phyloP scores from a whole-genome alignment of 1,284 basidiomycete species.

The Mycosarcoma mackinlayi region DNA sequence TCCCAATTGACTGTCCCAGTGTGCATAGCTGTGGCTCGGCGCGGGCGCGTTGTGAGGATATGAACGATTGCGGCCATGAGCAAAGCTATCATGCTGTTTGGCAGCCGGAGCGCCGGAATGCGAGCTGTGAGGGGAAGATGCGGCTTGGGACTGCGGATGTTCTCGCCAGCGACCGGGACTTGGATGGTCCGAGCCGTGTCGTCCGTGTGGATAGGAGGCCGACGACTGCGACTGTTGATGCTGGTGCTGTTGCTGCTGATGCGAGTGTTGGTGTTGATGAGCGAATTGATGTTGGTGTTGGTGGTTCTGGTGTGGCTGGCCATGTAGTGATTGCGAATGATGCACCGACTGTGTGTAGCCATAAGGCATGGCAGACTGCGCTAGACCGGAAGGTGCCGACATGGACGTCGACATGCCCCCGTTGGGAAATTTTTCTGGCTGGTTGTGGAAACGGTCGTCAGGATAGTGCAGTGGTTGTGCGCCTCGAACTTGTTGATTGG shows the following conservation, averaged over 20 bases:
- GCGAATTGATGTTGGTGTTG: slow-evolving; percentile 19
- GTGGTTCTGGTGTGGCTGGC: slow-evolving; percentile 13
- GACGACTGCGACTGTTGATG: slow-evolving; percentile 6
- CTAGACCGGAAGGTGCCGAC: slow-evolving; percentile 40
- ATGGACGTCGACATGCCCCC: slow-evolving; percentile 30
- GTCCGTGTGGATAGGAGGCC: slow-evolving; percentile 13
- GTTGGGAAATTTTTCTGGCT: slow-evolving; percentile 21
- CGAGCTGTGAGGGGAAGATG: slow-evolving; percentile 38
- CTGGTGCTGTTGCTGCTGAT: slow-evolving; percentile 19
- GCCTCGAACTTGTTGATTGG: slow-evolving; percentile 6
- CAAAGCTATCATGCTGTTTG: slow-evolving; percentile 34
- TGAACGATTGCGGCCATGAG: slow-evolving; percentile 24
- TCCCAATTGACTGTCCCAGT: slow-evolving; percentile 46
- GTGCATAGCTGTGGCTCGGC: slow-evolving; percentile 42
- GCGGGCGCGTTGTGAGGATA: slow-evolving; percentile 43
- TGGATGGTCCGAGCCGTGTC: slow-evolving; percentile 26
- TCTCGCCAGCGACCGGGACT: slow-evolving; percentile 48
- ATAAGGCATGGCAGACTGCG: slow-evolving; percentile 25
- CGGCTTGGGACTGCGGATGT: slow-evolving; percentile 14
- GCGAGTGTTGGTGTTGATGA: slow-evolving; percentile 17
- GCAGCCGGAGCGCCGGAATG: slow-evolving; percentile 15
- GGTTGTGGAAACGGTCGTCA: slow-evolving; percentile 35
- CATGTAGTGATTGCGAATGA: slow-evolving; percentile 21
- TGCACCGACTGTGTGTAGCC: slow-evolving; percentile 23
- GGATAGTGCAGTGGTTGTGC: slow-evolving; percentile 17